phyloP scores from a whole-genome alignment of 805 yeast genomes.

The Alloascoidea hylecoeti region DNA sequence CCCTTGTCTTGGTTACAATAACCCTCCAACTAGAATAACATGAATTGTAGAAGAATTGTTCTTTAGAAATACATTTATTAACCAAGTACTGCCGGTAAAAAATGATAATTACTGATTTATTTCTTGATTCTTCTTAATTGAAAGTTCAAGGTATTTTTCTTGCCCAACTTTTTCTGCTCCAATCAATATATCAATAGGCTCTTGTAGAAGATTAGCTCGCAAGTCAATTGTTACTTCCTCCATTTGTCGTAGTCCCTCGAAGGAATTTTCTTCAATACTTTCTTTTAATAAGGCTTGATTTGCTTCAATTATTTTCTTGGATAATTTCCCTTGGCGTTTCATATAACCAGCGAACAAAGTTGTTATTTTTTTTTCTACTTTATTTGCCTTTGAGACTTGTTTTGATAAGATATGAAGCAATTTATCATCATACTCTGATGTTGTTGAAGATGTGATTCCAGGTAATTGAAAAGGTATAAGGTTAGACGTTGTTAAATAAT shows the following conservation, averaged over 20 bases:
- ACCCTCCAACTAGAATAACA: too few species aligned
- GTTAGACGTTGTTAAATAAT: slow-evolving; percentile 3
- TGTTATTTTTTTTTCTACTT: slow-evolving; percentile 17
- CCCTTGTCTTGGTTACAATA: too few species aligned
- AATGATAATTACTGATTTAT: too few species aligned
- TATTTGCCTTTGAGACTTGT: slow-evolving; percentile 13
- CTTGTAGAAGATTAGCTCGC: slow-evolving; percentile 10
- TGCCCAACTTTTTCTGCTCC: slow-evolving; percentile 13
- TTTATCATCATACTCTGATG: slow-evolving; percentile 4
- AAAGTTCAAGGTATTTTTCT: slow-evolving; percentile 10
- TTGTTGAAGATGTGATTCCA: slow-evolving; percentile 2
- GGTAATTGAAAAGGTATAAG: slow-evolving; percentile 3
- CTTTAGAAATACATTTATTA: too few species aligned
- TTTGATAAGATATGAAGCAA: slow-evolving; percentile 7
- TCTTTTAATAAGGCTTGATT: slow-evolving; percentile 6
- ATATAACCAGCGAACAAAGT: slow-evolving; percentile 19
- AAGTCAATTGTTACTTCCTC: slow-evolving; percentile 10
- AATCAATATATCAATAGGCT: slow-evolving; percentile 11
- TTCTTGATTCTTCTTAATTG: too few species aligned
- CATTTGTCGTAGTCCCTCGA: slow-evolving; percentile 7
- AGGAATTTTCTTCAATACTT: slow-evolving; percentile 7
- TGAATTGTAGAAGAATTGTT: too few species aligned
- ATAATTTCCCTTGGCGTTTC: slow-evolving; percentile 14
- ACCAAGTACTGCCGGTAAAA: too few species aligned
- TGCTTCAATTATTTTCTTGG: slow-evolving; percentile 9